Evolutionary conservation across 2,329 filamentous ascomycete species (phyloP).

Genomic region (Dothiorella sarmentorum): DNA sequence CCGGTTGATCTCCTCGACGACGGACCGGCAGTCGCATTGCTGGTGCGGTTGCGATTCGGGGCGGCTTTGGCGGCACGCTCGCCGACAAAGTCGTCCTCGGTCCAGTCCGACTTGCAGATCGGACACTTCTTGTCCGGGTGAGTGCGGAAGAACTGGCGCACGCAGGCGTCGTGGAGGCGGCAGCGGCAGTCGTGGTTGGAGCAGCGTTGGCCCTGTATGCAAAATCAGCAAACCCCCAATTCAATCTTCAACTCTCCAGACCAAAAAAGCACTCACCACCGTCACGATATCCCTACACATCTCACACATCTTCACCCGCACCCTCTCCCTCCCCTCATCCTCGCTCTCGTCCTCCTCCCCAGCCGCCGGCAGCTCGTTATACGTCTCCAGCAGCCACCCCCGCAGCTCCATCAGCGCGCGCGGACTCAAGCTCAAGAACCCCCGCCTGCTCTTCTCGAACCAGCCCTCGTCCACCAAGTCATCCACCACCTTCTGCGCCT

Average conservation of each 20-base stretch:
- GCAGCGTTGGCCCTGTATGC: conserved; percentile 19
- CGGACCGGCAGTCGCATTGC: not conserved
- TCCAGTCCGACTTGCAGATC: conserved; percentile 30
- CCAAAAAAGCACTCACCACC: conserved; percentile 42
- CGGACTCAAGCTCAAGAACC: conserved; percentile 73
- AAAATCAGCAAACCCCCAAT: not conserved
- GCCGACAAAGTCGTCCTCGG: conserved; percentile 13
- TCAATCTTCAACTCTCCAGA: no score
- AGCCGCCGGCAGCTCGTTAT: conserved; percentile 63
- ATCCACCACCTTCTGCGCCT: conserved; percentile 70
- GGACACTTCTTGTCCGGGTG: conserved; percentile 29
- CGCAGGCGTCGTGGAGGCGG: conserved; percentile 32
- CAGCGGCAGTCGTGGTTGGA: conserved; percentile 18
- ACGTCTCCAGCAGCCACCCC: conserved; percentile 80
- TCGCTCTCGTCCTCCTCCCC: conserved; percentile 42
- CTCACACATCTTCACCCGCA: conserved; percentile 85
- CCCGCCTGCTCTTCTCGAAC: conserved; percentile 69
- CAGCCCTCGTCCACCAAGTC: conserved; percentile 76
- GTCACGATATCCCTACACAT: conserved; percentile 91
- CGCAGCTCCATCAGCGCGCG: conserved; percentile 81
- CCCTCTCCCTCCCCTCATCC: conserved; percentile 53
- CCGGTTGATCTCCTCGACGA: conserved; percentile 1
- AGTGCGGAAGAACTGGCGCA: conserved; percentile 30
- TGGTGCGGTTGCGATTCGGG: not conserved
- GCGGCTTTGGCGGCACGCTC: conserved; percentile 9